Evolutionary conservation across 805 yeast species (phyloP).

Genomic region (Wickerhamomyces strasburgensis): DNA sequence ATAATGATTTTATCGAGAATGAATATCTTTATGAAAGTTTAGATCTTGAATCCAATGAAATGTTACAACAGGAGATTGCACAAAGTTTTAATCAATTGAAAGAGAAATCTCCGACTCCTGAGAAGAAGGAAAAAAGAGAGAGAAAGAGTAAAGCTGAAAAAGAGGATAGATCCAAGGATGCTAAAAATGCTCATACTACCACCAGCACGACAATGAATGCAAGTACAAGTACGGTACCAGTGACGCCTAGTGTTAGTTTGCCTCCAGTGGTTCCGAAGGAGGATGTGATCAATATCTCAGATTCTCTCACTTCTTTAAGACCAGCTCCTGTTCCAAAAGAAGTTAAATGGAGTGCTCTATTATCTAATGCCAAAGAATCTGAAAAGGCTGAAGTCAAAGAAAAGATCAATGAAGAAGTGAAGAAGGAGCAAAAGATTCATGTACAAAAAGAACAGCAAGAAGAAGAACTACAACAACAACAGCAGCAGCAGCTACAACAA

Average conservation of each 20-base stretch:
- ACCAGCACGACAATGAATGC: too few species aligned
- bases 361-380: slow-evolving; percentile 4
- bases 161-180: too few species aligned
- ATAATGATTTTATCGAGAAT: slow-evolving; percentile 87
- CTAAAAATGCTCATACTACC: too few species aligned
- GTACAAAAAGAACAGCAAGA: slow-evolving; percentile 1
- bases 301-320: background rate
- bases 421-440: slow-evolving; percentile 1
- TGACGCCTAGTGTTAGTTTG: too few species aligned
- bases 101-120: slow-evolving; percentile 1
- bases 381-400: slow-evolving; percentile 6
- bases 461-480: slow-evolving; percentile 3
- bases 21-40: slow-evolving; percentile 87
- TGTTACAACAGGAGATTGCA: slow-evolving; percentile 47
- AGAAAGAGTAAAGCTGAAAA: background rate
- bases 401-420: slow-evolving; percentile 1
- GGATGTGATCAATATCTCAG: background rate
- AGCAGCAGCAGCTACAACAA: slow-evolving; percentile 7
- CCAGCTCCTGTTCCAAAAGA: background rate
- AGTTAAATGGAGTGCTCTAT: background rate
- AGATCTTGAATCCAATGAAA: slow-evolving; percentile 56
- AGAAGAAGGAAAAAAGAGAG: slow-evolving; percentile 3
- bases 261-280: too few species aligned
- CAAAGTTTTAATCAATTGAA: slow-evolving; percentile 22
- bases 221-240: too few species aligned